A percentile compares a stretch with the other conserved stretches of the same genome.
Evolutionary conservation across 345 rosid genomes (phyloP).

Genomic region (Citropsis articulata): DNA sequence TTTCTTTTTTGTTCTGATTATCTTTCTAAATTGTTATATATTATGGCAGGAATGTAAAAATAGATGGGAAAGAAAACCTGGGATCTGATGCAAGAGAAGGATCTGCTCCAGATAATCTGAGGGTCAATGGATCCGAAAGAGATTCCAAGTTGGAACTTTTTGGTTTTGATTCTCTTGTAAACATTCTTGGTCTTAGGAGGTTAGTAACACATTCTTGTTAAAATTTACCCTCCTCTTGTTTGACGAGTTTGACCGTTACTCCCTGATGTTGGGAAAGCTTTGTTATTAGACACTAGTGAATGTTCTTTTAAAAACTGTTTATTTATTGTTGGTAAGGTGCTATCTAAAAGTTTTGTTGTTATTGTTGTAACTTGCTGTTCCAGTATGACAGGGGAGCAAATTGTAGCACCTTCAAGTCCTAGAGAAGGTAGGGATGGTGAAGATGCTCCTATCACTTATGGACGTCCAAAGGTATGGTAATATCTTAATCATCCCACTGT

Average conservation of each 20-base stretch:
- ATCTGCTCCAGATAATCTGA: constrained; percentile 37
- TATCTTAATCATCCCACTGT: constrained; percentile 12
- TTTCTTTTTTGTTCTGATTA: not conserved
- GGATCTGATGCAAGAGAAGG: constrained; percentile 37
- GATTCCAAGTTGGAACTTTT: constrained; percentile 87
- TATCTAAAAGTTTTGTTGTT: constrained; percentile 4
- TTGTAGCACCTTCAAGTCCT: constrained; percentile 84
- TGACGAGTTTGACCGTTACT: not conserved
- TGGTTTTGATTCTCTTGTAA: constrained; percentile 99
- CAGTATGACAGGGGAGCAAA: constrained; percentile 97
- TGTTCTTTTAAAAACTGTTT: not conserved
- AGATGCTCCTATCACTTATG: constrained; percentile 51
- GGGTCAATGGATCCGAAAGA: constrained; percentile 53
- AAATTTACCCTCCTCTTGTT: not conserved
- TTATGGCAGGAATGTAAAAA: constrained; percentile 59
- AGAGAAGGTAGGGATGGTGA: constrained; percentile 89
- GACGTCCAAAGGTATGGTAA: constrained; percentile 55
- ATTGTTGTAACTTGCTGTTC: constrained; percentile 28
- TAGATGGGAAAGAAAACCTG: constrained; percentile 32
- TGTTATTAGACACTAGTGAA: not conserved
- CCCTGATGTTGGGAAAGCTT: not conserved
- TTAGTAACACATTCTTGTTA: constrained; percentile 21
- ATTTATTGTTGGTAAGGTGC: not conserved
- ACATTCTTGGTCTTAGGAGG: constrained; percentile 98
- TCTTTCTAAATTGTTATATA: constrained; percentile 21